Evolutionary conservation across 2,329 filamentous ascomycete species (phyloP).

Genomic region (Zopfia rhizophila): DNA sequence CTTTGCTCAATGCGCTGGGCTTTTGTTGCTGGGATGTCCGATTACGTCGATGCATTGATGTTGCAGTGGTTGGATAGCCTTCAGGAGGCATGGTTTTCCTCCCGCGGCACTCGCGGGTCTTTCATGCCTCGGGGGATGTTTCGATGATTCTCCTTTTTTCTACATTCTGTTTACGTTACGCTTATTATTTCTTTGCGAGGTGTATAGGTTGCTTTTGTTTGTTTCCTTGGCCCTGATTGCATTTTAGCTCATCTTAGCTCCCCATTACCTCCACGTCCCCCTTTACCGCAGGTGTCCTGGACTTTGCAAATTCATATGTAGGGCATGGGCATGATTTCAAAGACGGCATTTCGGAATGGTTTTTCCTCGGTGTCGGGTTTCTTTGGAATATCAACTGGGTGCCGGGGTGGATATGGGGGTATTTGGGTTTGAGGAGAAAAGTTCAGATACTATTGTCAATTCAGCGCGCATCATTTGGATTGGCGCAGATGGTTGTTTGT

Average conservation of each 20-base stretch:
- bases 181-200: neutral
- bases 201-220: neutral
- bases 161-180: no score
- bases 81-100: constrained; percentile 41
- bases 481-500: neutral
- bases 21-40: no score
- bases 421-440: constrained; percentile 13
- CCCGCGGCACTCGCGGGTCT: constrained; percentile 37
- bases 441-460: constrained; percentile 22
- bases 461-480: constrained; percentile 8
- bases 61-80: constrained; percentile 20
- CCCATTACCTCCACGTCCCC: constrained; percentile 1
- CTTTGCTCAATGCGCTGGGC: neutral
- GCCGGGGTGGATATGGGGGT: constrained; percentile 10
- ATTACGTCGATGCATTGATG: constrained; percentile 4
- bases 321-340: neutral
- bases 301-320: constrained; percentile 3
- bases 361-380: constrained; percentile 4
- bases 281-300: constrained; percentile 14
- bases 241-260: no score
- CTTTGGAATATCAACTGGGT: constrained; percentile 8
- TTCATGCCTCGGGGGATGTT: constrained; percentile 33
- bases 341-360: neutral
- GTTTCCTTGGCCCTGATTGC: constrained; percentile 2
- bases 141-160: constrained; percentile 9